Percentiles rank a stretch among this genome's conserved stretches.
Conservation (phyloP, 306 rosid genomes). For the Argentina anserina region DNA sequence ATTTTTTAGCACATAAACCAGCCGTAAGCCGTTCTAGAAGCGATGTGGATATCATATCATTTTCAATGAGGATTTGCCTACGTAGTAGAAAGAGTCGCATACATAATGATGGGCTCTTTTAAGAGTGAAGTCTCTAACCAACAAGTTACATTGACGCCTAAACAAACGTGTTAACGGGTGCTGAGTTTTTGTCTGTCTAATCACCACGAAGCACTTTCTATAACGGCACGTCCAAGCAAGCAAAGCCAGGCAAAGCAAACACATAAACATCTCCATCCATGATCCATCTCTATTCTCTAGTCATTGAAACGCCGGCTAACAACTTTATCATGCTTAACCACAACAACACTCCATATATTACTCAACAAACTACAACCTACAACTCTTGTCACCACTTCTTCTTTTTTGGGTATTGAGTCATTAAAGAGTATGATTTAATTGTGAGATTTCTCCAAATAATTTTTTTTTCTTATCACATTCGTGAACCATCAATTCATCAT, state of each 20-base stretch:
- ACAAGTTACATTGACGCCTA: conserved; percentile 11
- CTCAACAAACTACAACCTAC: conserved; percentile 5
- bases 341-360: conserved; percentile 15
- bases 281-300: conserved; percentile 21
- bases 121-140: not conserved
- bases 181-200: not conserved
- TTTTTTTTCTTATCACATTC: not conserved
- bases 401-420: not conserved
- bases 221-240: conserved; percentile 69
- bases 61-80: not conserved
- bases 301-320: conserved; percentile 27
- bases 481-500: no score
- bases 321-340: conserved; percentile 14
- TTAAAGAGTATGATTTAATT: not conserved
- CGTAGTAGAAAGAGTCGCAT: not conserved
- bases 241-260: conserved; percentile 9
- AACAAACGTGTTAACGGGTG: conserved; percentile 5
- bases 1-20: not conserved
- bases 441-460: no score
- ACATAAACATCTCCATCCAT: not conserved
- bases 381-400: not conserved
- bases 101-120: not conserved
- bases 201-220: conserved; percentile 18
- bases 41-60: not conserved
- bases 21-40: conserved; percentile 25